Percentiles rank a stretch among this genome's conserved stretches.
Evolutionary conservation across 192 early-diverging fungal species (phyloP).

Genomic region (Coemansia sp.): DNA sequence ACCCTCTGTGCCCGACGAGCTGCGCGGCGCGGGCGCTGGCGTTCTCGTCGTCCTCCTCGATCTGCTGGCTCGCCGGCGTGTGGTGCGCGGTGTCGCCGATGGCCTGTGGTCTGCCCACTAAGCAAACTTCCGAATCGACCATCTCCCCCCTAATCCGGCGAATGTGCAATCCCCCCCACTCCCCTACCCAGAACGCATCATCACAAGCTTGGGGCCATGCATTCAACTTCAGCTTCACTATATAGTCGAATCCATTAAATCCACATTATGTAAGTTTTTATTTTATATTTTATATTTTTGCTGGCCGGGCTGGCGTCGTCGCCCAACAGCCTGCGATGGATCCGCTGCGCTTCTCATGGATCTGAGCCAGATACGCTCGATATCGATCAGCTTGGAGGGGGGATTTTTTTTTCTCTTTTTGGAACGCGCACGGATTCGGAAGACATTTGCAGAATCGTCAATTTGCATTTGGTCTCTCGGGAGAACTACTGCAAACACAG

Average conservation of each 20-base stretch:
- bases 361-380: neutral
- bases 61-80: constrained; percentile 30
- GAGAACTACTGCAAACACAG: neutral
- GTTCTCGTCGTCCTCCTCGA: constrained; percentile 35
- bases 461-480: neutral
- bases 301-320: no score
- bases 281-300: no score
- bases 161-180: neutral
- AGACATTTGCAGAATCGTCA: constrained; percentile 3
- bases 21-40: constrained; percentile 13
- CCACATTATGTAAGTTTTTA: neutral
- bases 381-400: neutral
- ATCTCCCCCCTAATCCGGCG: neutral
- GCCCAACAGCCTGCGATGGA: no score
- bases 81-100: constrained; percentile 37
- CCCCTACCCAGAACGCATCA: no score
- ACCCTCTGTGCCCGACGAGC: neutral
- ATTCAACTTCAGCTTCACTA: no score
- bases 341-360: neutral
- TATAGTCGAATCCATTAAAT: neutral
- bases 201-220: no score
- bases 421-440: no score
- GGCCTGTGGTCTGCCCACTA: constrained; percentile 42
- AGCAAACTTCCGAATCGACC: no score
- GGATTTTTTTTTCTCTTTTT: neutral